A percentile compares a stretch with the other conserved stretches of the same genome.
Conservation (phyloP, 169 alveolate species). For the Cryptosporidium viatorum region DNA sequence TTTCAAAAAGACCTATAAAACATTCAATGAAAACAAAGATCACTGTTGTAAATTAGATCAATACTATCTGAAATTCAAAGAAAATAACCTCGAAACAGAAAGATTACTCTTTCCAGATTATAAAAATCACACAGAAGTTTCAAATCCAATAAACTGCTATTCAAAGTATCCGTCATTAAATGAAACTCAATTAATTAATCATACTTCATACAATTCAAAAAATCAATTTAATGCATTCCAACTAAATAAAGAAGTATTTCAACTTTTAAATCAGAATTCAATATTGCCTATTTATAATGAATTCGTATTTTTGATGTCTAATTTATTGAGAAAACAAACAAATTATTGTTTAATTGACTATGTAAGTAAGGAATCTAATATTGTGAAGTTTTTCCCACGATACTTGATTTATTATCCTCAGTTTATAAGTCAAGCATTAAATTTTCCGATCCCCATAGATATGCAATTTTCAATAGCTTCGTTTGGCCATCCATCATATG, state of each 20-base stretch:
- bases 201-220: neutral
- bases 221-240: neutral
- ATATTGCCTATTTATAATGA: slow-evolving; percentile 44
- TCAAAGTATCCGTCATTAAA: neutral
- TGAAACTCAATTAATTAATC: slow-evolving; percentile 4
- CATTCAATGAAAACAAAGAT: neutral
- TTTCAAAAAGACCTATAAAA: neutral
- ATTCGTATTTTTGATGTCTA: slow-evolving; percentile 17
- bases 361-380: neutral
- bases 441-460: neutral
- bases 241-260: slow-evolving; percentile 10
- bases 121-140: neutral
- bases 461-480: neutral
- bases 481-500: neutral
- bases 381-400: neutral
- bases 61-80: neutral
- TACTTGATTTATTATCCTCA: slow-evolving; percentile 8
- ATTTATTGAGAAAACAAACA: neutral
- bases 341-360: neutral
- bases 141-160: slow-evolving; percentile 3
- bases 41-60: neutral
- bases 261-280: neutral
- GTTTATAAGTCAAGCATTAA: neutral
- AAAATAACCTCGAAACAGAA: neutral
- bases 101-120: neutral